A percentile compares a stretch with the other conserved stretches of the same genome.
These are phyloP conservation scores for Fusarium nelsonii DNA, from an alignment of 2,329 filamentous ascomycete genomes.

Conservation along the genomic window DNA sequence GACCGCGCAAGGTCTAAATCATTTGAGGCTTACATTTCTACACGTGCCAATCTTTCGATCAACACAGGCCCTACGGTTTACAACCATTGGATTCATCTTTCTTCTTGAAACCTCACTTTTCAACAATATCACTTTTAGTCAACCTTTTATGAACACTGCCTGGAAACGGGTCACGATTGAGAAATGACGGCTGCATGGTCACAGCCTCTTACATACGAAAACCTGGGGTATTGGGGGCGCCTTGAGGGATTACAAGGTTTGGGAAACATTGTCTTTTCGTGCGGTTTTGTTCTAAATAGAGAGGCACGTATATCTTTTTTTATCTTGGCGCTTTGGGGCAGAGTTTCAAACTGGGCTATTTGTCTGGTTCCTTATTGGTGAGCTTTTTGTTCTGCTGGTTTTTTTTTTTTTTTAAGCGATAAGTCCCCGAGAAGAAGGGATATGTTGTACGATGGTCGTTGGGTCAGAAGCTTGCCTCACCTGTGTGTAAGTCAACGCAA, in stretches of 20 bases:
- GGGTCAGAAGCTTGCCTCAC: slow-evolving; percentile 10
- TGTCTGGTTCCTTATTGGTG: slow-evolving; percentile 9
- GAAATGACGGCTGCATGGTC: slow-evolving; percentile 39
- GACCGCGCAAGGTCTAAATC: slow-evolving; percentile 47
- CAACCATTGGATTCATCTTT: slow-evolving; percentile 45
- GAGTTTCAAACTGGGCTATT: slow-evolving; percentile 24
- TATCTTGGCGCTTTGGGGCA: slow-evolving; percentile 36
- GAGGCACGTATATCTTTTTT: slow-evolving; percentile 32
- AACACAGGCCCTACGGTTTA: slow-evolving; percentile 28
- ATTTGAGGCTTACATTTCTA: background rate
- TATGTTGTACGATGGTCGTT: slow-evolving; percentile 40
- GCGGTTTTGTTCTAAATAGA: slow-evolving; percentile 41
- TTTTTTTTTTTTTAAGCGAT: slow-evolving; percentile 22
- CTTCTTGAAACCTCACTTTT: slow-evolving; percentile 47
- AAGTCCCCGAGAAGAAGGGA: slow-evolving; percentile 22
- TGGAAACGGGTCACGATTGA: slow-evolving; percentile 33
- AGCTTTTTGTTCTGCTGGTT: slow-evolving; percentile 8
- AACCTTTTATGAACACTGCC: slow-evolving; percentile 34
- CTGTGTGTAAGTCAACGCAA: slow-evolving; percentile 39
- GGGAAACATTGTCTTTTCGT: slow-evolving; percentile 21
- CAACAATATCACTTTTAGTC: slow-evolving; percentile 51
- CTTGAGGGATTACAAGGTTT: slow-evolving; percentile 25
- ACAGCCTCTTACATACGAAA: slow-evolving; percentile 37
- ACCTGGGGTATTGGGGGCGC: slow-evolving; percentile 32
- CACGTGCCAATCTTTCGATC: slow-evolving; percentile 16